Base-by-base conservation (phyloP, 441 rosid genomes). In the Cnidoscolus chayamansa region DNA sequence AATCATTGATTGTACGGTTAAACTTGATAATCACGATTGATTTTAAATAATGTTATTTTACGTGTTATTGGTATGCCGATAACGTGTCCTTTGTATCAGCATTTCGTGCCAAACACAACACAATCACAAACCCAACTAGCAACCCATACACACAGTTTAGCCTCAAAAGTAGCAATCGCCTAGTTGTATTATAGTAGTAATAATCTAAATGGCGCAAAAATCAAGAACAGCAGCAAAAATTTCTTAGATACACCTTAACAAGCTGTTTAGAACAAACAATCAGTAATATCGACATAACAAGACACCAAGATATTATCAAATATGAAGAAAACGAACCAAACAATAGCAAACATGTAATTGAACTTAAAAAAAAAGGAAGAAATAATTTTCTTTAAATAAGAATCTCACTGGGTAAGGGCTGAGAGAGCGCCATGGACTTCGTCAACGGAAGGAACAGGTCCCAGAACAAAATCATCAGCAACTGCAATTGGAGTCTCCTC, bases 391-490 rank as follows among this genome's bases (percentile, higher is more conserved):
- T 3, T 3, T 40, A 40, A 40, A 71, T 30, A 6, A 40, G 61
- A 56, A 69, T 5, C 83, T 81, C 73, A 94, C 98, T 84, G 89
- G 62, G 86, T 83, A 68, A 92, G 87, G 58, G 94, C 87, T 78
- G 93, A 86, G 66, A 92, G 89, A 72, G 93, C 97, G 30, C 72
- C 74, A 9, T 89, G 84, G 67, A 92, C 97, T 87, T 94, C 99
- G 62, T 85, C 94, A 51, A 62, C 25, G 50, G 98, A 90, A 72
- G 99, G 99, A 80, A 80, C 94, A 80, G 88, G 79, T 16, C 89
- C 93, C 13, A 89, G 77, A 73, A 83, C 76, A 71, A 74, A 77
- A 57, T 84, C 88, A 73, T 91, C 85, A 69, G 73, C 78, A 68
- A 17, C 10, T 0, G 37, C 10, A 53, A 40, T 40, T 40, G 45